Evolutionary conservation across 2,329 filamentous ascomycete genomes (phyloP), one percentile per base, ranked within the genome.

Genomic region (Diaporthe vaccinii): DNA sequence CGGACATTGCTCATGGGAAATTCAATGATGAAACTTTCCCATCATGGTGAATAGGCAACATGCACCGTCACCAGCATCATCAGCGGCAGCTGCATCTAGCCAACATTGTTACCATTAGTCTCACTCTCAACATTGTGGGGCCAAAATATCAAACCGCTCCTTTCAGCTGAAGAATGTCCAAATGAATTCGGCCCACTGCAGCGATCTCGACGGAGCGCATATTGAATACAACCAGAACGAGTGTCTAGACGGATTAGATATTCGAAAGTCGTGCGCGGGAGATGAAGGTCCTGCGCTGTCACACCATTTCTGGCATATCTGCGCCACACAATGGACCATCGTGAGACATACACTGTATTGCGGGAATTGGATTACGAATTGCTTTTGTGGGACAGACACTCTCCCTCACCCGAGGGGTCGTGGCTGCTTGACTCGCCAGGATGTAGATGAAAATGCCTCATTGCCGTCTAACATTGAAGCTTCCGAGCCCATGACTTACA

Each of bases 331-430:
- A 65, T 2, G 15, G 15, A 46, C 8, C 7, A 12, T 46, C 1
- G 2, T 20, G 41, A 44, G 17, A 20, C 4, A 12, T 31, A 65
- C 41, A 65, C 17, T 49, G 61, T 15, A 20, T 15, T 22, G 4
- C 25, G 7, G 39, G 8, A 46, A 31, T 31, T 28, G 25, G 46
- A 65, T 31, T 22, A 25, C 12, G 25, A 22, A 41, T 22, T 31
- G 1, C 59, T 65, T 65, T 46, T 46, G 59, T 65, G 61, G 61
- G 61, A 65, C 61, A 46, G 39, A 31, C 44, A 15, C 8, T 65
- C 10, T 22, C 25, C 25, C 4, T 46, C 39, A 6, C 41, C 41
- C 17, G 1, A 49, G 8, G 20, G 61, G 6, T 12, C 25, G 2
- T 25, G 25, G 17, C 25, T 65, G 10, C 61, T 31, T 65, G 61